Evolutionary conservation across 345 rosid genomes (phyloP).

Genomic region (Turritis glabra): DNA sequence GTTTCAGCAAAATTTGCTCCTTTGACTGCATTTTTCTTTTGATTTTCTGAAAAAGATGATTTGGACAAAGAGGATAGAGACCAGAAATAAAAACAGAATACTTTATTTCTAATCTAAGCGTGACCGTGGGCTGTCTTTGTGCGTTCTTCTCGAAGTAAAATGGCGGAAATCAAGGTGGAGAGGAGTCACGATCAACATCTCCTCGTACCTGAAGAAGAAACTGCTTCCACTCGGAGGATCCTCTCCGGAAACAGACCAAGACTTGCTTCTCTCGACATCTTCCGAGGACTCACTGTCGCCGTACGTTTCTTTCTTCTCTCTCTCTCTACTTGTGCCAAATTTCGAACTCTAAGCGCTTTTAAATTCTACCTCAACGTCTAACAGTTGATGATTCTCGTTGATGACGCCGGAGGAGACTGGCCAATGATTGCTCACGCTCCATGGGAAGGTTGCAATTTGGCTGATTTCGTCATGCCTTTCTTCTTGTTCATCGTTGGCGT

Average conservation of each 20-base stretch:
- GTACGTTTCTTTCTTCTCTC: slow-evolving; percentile 40
- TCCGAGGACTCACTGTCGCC: slow-evolving; percentile 89
- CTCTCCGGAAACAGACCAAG: slow-evolving; percentile 41
- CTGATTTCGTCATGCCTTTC: slow-evolving; percentile 97
- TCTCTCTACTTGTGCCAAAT: not conserved
- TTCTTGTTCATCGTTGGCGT: slow-evolving; percentile 88
- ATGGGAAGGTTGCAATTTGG: slow-evolving; percentile 90
- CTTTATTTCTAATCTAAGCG: too few relatives aligned
- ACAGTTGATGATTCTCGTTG: slow-evolving; percentile 87
- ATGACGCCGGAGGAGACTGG: slow-evolving; percentile 94
- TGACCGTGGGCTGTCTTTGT: too few relatives aligned
- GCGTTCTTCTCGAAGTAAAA: slow-evolving; percentile 3
- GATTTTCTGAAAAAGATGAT: too few relatives aligned
- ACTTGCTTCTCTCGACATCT: slow-evolving; percentile 78
- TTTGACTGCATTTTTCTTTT: too few relatives aligned
- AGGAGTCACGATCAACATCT: slow-evolving; percentile 40
- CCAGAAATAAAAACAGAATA: too few relatives aligned
- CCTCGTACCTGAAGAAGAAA: slow-evolving; percentile 34
- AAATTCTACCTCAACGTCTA: not conserved
- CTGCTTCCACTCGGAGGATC: slow-evolving; percentile 30
- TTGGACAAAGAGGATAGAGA: too few relatives aligned
- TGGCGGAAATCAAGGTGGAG: slow-evolving; percentile 59
- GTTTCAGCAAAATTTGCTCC: too few relatives aligned
- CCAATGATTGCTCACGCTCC: slow-evolving; percentile 84
- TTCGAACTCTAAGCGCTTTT: not conserved